Evolutionary conservation across 1,139 yeast species (phyloP), one percentile per base, ranked within the genome.

Genomic region (Blastobotrys ciferrii): DNA sequence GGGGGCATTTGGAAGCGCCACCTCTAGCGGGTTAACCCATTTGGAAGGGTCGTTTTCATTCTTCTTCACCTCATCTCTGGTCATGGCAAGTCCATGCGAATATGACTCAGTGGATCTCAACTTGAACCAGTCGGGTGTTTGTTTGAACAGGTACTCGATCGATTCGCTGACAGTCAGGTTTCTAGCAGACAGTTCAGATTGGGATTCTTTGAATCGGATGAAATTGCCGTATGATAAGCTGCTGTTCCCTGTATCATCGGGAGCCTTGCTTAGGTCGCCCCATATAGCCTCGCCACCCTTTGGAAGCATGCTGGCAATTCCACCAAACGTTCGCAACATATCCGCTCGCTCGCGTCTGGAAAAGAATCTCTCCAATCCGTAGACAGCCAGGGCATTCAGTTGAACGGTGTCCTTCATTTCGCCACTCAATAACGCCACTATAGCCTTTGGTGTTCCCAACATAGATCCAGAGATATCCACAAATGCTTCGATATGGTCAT

Each of bases 381-480:
- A 88, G 53, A 91, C 89, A 0, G 98, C 98, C 56, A 92, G 71
- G 1, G 95, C 84, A 65, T 92, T 92, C 64, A 92, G 74, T 61
- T 92, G 96, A 23, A 94, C 95, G 0, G 98, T 92, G 64, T 92
- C 98, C 66, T 84, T 87, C 98, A 94, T 92, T 69, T 92, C 98
- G 20, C 98, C 98, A 15, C 96, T 87, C 17, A 94, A 69, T 52
- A 92, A 72, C 0, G 97, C 97, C 0, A 95, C 89, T 30, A 89
- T 79, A 0, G 96, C 85, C 66, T 92, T 92, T 1, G 98, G 98
- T 0, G 98, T 89, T 1, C 98, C 98, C 49, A 92, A 73, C 48
- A 81, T 69, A 4, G 95, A 83, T 0, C 98, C 98, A 14, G 95
- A 81, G 49, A 94, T 85, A 63, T 92, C 94, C 32, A 92, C 80